Conservation (phyloP, 345 rosid genomes). For the Noccaea caerulescens region DNA sequence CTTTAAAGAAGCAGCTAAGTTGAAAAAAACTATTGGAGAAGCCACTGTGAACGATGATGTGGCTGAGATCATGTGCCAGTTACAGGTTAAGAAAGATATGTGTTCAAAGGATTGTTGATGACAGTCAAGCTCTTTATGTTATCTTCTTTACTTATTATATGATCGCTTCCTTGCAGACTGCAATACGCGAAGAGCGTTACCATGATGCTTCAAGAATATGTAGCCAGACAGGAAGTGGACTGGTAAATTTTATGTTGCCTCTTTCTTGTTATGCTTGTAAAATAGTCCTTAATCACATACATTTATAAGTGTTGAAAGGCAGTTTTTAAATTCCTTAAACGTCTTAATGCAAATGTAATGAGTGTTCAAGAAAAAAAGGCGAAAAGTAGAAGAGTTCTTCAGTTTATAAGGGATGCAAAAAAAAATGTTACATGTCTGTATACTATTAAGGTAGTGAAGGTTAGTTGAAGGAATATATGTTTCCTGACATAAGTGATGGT, state of each 20-base stretch:
- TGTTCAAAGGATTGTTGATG: neutral
- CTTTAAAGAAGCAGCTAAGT: conserved; percentile 81
- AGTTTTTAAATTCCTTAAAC: neutral
- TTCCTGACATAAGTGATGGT: conserved; percentile 11
- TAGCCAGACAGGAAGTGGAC: conserved; percentile 78
- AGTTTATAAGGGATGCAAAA: neutral
- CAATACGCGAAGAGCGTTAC: conserved; percentile 80
- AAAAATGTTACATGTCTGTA: neutral
- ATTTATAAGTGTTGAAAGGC: neutral
- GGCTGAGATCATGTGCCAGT: conserved; percentile 74
- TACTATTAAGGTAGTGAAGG: neutral
- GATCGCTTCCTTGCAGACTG: conserved; percentile 53
- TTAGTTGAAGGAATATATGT: conserved; percentile 6
- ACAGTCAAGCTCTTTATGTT: conserved; percentile 23
- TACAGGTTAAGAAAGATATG: conserved; percentile 57
- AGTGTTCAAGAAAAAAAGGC: neutral
- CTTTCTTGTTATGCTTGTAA: conserved; percentile 4
- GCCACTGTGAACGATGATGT: conserved; percentile 70
- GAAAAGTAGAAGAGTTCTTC: neutral
- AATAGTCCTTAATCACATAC: neutral
- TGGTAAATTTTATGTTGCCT: conserved; percentile 56
- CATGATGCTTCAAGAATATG: conserved; percentile 84
- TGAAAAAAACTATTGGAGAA: conserved; percentile 74
- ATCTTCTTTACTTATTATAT: conserved; percentile 14
- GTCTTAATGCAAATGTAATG: conserved; percentile 3